Conservation (phyloP, 2,329 filamentous ascomycete species). For the Alternaria atra region DNA sequence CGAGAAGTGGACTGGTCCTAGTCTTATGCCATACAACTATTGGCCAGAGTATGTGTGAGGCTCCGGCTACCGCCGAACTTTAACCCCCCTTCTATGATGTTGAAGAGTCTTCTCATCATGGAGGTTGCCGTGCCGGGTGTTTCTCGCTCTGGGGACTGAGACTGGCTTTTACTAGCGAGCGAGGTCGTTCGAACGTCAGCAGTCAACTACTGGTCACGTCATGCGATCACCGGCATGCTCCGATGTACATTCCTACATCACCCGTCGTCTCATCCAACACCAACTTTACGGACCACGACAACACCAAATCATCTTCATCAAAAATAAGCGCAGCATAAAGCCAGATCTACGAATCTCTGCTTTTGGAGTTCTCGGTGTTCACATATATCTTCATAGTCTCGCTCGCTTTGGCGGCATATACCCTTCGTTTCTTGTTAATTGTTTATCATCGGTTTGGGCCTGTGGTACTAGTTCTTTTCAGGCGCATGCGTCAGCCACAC, state of each 20-base stretch:
- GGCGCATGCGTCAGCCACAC: not conserved
- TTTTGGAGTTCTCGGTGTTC: not conserved
- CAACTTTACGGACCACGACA: conserved; percentile 2
- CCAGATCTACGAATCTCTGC: not conserved
- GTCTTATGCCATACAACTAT: conserved; percentile 59
- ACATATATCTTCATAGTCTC: not conserved
- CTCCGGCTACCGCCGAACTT: not conserved
- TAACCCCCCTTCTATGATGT: conserved; percentile 3
- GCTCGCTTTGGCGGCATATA: conserved; percentile 9
- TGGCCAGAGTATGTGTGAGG: conserved; percentile 61
- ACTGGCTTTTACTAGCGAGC: not conserved
- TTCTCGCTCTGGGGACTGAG: not conserved
- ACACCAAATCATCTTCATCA: not conserved
- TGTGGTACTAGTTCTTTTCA: not conserved
- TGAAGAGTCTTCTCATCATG: conserved; percentile 14
- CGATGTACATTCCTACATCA: not conserved
- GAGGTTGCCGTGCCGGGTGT: conserved; percentile 33
- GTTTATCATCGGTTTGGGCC: not conserved
- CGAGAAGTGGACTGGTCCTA: conserved; percentile 62
- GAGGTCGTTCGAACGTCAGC: not conserved
- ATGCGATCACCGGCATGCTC: not conserved
- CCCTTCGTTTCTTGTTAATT: conserved; percentile 8
- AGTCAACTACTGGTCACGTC: not conserved
- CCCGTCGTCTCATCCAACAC: not conserved
- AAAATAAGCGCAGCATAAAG: not conserved